Base-by-base conservation (phyloP, 2,329 filamentous ascomycete genomes). In the Gliomastix tumulicola region DNA sequence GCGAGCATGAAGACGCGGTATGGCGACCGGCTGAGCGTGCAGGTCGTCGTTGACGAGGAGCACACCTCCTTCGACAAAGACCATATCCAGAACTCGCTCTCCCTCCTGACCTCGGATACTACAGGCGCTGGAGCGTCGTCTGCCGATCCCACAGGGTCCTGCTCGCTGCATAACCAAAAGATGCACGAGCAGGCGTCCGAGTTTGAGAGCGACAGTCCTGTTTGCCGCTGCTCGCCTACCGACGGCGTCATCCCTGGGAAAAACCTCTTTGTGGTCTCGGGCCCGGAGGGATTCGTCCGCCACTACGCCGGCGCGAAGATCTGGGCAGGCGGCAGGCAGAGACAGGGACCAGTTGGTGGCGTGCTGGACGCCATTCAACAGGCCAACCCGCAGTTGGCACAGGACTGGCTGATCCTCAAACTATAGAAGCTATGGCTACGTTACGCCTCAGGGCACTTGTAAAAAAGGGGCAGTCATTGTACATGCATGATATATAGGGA, bases 231-330 rank as follows among this genome's bases (percentile, higher is more conserved):
- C 41, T 43, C 44, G 2, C 32, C 44, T 9, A 39, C 36, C 2
- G 32, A 44, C 10, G 49, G 48, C 6, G 21, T 38, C 10, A 28
- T 35, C 10, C 49, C 60, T 2, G 69, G 74, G 2, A 75, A 72
- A 44, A 80, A 79, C 41, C 56, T 95, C 16, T 66, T 96, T n/a
- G 68, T 95, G 38, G 76, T 97, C 2, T 94, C 88, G 1, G 92
- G 92, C 0, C 90, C 92, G 0, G 87, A 94, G 37, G 90, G 92
- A 1, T 97, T 97, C 60, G 73, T 97, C 27, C 73, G 76, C 30
- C 74, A 83, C 44, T 86, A 84, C 61, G 87, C 88, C 3, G 90
- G 92, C 2, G 42, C 79, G 9, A 95, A 94, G 61, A 62, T 76
- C 4, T 94, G 87, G 84, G 65, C 70, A 10, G 71, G 73, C 20